Percentiles rank a stretch among this genome's conserved stretches.
Conservation (phyloP, 768 basidiomycete species). For the Cystoderma amianthinum region DNA sequence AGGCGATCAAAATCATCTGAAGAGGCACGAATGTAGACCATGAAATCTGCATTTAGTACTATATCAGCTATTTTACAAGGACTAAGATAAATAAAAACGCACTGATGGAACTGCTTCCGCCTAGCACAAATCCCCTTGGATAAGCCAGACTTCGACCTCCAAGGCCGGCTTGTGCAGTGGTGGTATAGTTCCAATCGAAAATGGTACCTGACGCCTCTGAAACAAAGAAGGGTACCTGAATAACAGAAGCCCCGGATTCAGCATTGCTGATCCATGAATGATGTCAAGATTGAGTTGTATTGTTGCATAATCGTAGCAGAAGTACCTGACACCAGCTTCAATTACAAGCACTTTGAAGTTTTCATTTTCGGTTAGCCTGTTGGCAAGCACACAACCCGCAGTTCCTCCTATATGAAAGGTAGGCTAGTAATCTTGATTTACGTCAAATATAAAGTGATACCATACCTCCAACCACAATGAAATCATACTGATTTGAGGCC, state of each 20-base stretch:
- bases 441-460: neutral
- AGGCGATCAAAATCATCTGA: constrained; percentile 4
- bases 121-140: constrained; percentile 20
- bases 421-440: neutral
- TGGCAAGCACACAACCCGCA: constrained; percentile 26
- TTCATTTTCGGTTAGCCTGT: constrained; percentile 25
- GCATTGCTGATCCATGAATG: neutral
- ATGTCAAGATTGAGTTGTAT: too few relatives aligned
- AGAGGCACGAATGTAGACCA: constrained; percentile 11
- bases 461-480: constrained; percentile 8
- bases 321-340: constrained; percentile 14
- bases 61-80: constrained; percentile 12
- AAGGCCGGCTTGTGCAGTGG: constrained; percentile 15
- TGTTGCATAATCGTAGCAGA: neutral
- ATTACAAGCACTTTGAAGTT: constrained; percentile 22
- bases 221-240: constrained; percentile 5
- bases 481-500: constrained; percentile 3
- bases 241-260: neutral
- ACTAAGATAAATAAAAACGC: constrained; percentile 5
- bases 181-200: constrained; percentile 20
- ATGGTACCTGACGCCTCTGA: constrained; percentile 5
- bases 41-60: constrained; percentile 2
- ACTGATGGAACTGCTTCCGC: constrained; percentile 25
- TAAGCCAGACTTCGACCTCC: constrained; percentile 16
- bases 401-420: neutral